These are phyloP conservation scores for Apium graveolens DNA, from an alignment of 129 eudicot genomes.

Conservation along the genomic window DNA sequence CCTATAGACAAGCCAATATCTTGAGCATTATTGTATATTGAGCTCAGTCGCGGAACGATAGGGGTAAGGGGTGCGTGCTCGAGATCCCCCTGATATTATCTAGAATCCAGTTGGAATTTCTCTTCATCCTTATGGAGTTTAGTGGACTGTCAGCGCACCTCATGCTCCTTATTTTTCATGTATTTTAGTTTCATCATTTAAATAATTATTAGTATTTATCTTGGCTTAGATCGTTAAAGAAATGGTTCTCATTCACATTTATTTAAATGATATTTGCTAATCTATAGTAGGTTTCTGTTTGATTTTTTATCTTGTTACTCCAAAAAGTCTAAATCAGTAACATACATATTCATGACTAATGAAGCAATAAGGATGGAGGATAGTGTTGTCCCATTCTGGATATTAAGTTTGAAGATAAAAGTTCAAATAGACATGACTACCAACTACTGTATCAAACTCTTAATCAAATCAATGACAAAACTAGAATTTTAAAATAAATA, in stretches of 20 bases:
- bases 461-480: too few relatives aligned
- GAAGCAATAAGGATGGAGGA: conserved; percentile 1
- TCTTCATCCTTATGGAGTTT: conserved; percentile 32
- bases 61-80: too few relatives aligned
- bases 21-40: too few relatives aligned
- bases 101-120: too few relatives aligned
- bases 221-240: not conserved
- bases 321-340: not conserved
- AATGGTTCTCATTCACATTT: not conserved
- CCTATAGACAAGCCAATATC: conserved; percentile 36
- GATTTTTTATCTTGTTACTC: not conserved
- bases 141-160: conserved; percentile 55
- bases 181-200: not conserved
- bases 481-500: too few relatives aligned
- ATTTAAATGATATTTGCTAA: not conserved
- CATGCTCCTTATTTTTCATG: conserved; percentile 2
- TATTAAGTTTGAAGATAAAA: conserved; percentile 8
- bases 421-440: conserved; percentile 14
- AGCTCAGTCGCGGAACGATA: too few relatives aligned
- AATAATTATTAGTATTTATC: too few relatives aligned
- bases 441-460: too few relatives aligned
- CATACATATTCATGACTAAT: not conserved
- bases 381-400: not conserved
- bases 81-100: too few relatives aligned
- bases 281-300: not conserved